These are phyloP conservation scores for Begonia masoniana DNA, from an alignment of 306 rosid species.

Conservation along the genomic window DNA sequence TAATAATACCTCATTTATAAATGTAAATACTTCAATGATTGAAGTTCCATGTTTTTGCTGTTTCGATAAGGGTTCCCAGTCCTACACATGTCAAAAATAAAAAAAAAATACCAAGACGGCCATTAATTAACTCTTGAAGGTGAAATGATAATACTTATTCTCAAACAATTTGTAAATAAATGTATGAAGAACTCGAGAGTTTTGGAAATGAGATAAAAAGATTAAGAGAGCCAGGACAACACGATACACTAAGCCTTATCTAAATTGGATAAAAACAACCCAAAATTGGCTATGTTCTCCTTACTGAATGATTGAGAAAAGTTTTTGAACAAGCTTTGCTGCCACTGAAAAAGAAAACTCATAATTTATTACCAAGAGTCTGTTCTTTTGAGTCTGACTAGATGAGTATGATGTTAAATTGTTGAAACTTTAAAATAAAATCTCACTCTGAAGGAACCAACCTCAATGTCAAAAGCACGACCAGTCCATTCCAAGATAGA, in stretches of 20 bases:
- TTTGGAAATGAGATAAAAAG: not conserved
- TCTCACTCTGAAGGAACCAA: slow-evolving; percentile 11
- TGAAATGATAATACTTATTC: not conserved
- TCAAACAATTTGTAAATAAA: no score
- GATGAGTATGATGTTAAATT: not conserved
- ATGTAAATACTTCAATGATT: slow-evolving; percentile 39
- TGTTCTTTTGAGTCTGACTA: not conserved
- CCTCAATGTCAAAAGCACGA: slow-evolving; percentile 44
- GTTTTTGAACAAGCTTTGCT: not conserved
- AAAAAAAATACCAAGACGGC: not conserved
- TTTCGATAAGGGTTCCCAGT: slow-evolving; percentile 42
- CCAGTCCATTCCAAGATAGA: slow-evolving; percentile 45
- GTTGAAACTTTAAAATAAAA: slow-evolving; percentile 4
- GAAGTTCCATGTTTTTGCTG: slow-evolving; percentile 46
- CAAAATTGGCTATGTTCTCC: not conserved
- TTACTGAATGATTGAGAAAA: not conserved
- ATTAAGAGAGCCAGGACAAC: not conserved
- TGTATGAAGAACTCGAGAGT: no score
- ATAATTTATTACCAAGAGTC: not conserved
- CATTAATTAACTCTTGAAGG: slow-evolving; percentile 2
- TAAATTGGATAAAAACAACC: not conserved
- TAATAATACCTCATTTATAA: slow-evolving; percentile 40
- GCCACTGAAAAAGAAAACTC: not conserved
- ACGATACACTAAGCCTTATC: not conserved
- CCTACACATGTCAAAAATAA: slow-evolving; percentile 19